phyloP scores from a whole-genome alignment of 495 filamentous ascomycete species.

The Hypoxylon lenormandii region DNA sequence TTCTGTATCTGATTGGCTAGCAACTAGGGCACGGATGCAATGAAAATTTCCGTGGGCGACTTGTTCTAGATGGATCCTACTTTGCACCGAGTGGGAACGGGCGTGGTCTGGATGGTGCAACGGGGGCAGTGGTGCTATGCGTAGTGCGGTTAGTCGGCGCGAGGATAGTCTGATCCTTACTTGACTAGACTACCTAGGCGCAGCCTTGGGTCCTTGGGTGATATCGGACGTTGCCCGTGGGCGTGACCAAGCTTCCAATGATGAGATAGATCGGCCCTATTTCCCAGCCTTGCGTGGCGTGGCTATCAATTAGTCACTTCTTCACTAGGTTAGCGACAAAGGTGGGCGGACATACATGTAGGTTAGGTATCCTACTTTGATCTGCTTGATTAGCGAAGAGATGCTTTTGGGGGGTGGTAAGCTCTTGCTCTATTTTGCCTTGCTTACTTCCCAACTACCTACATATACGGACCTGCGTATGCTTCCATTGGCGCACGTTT shows the following conservation, averaged over 20 bases:
- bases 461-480: conserved; percentile 30
- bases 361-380: too few species aligned
- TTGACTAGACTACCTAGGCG: conserved; percentile 25
- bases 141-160: conserved; percentile 28
- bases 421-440: conserved; percentile 12
- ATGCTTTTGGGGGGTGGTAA: conserved; percentile 17
- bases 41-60: conserved; percentile 30
- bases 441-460: conserved; percentile 38
- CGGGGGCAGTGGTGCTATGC: conserved; percentile 6
- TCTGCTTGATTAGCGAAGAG: conserved; percentile 16
- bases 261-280: conserved; percentile 36
- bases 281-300: conserved; percentile 45
- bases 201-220: conserved; percentile 2
- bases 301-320: conserved; percentile 16
- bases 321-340: conserved; percentile 12
- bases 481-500: conserved; percentile 41
- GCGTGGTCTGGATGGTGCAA: conserved; percentile 21
- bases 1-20: conserved; percentile 11
- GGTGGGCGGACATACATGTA: neutral
- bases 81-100: conserved; percentile 20
- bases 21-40: conserved; percentile 14
- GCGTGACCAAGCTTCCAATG: conserved; percentile 13
- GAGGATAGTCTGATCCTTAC: conserved; percentile 21
- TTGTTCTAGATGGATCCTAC: conserved; percentile 30
- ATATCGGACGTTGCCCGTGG: conserved; percentile 10